Evolutionary conservation across 2,329 filamentous ascomycete genomes (phyloP), one percentile per base, ranked within the genome.

Genomic region (Alternaria brassicicola): DNA sequence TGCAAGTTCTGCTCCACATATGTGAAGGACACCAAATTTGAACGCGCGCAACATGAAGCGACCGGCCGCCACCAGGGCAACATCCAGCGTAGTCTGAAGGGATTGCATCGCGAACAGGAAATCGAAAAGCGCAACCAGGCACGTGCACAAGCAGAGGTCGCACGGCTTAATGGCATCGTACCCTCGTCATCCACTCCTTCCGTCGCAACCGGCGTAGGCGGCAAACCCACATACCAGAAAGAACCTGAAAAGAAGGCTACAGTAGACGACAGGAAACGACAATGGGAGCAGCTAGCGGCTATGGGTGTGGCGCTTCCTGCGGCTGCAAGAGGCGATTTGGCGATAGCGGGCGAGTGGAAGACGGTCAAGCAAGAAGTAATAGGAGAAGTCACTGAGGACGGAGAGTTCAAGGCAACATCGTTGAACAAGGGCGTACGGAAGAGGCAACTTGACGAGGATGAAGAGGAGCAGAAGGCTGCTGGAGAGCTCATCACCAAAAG

Each of bases 1-100:
- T 99, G 95, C 86, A 98, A 98, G 78, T 92, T 97, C 82, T 99
- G 95, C 85, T 87, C 88, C 74, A 86, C 86, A 74, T 98, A 88
- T 78, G 91, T 99, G 48, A 91, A 92, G 79, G 95, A 99, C 82
- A 97, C 93, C 21, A 89, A 92, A 67, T 87, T 97, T 78, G 93
- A 97, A 77, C 90, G 89, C 68, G 85, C 88, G 65, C 94, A 97
- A 78, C 93, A 97, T 79, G 93, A 97, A 78, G 86, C 90, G 25
- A 96, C 92, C 0, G 89, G 82, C 13, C 92, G 89, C 76, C 93
- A 97, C 78, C 92, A 97, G 80, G 86, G 87, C 72, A 89, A 86
- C 64, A 86, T 98, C 60, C 96, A 96, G 79, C 91, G 94, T 52
- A 95, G 93, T 67, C 84, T 99, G 8, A 90, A 93, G 65, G 90